Evolutionary conservation across 2,329 filamentous ascomycete genomes (phyloP), one percentile per base, ranked within the genome.

Genomic region (Ophiostoma montium): DNA sequence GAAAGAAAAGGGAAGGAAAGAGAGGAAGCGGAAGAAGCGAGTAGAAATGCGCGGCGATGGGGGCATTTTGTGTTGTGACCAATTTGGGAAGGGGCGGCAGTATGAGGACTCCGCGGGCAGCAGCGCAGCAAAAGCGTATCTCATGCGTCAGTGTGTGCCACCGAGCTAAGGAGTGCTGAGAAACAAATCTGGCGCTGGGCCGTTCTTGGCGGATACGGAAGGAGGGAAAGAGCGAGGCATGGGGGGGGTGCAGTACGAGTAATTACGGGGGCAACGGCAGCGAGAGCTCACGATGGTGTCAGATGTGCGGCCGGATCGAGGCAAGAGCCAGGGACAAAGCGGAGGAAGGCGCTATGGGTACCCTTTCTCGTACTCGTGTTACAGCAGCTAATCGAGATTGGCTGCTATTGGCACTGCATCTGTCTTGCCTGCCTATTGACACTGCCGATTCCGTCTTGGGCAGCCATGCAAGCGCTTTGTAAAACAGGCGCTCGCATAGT

Each of bases 71-170:
- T 48, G 43, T 43, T 42, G 36, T 42, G 47, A 31, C 36, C 21
- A 50, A 50, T 50, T 50, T 48, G 35, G 48, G 41, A 50, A 53
- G 49, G 51, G 49, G 49, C 32, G 42, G 38, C 38, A 30, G 21
- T n/a, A n/a, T n/a, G n/a, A n/a, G n/a, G n/a, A n/a, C n/a, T n/a
- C n/a, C n/a, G 23, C 23, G 23, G 23, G 5, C 5, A 27, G 23
- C 23, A 27, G 8, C 4, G 23, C 9, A 41, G 23, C 23, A 27
- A 5, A 4, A 27, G 8, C 8, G 23, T 8, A 27, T 4, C 5
- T 27, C 23, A 8, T 27, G 23, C 23, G 23, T 27, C 23, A 27
- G 23, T 27, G 23, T 27, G 23, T 27, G 23, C 23, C 4, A 27
- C 23, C 35, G 16, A 36, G 16, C 35, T 15, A 36, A 30, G 33